A percentile compares a stretch with the other conserved stretches of the same genome.
Evolutionary conservation across 257 asterid species (phyloP).

Genomic region (Petunia secreta): DNA sequence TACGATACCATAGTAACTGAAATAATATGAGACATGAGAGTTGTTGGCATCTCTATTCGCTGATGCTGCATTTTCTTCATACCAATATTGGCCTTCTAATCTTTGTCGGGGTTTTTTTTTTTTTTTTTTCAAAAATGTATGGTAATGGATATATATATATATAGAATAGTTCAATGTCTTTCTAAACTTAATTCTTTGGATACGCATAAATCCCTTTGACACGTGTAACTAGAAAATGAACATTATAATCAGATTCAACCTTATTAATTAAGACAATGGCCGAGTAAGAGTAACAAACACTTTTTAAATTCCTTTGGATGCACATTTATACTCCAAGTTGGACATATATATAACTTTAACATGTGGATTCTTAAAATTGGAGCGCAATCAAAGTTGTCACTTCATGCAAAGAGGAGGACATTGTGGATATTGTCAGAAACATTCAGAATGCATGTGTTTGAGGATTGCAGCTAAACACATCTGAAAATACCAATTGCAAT

Average conservation of each 20-base stretch:
- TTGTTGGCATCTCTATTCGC: not conserved
- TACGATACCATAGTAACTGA: not conserved
- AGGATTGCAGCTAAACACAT: not conserved
- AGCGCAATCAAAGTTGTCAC: not conserved
- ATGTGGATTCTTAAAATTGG: not conserved
- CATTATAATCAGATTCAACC: no score
- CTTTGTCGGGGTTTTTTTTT: not conserved
- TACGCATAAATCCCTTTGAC: not conserved
- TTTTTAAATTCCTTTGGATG: not conserved
- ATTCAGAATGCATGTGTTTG: not conserved
- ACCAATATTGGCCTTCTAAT: not conserved
- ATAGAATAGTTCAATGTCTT: not conserved
- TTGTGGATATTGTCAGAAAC: constrained; percentile 21
- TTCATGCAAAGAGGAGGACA: constrained; percentile 18
- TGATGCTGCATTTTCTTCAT: not conserved
- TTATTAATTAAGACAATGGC: no score
- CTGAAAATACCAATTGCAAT: not conserved
- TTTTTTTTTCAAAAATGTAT: not conserved
- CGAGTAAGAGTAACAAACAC: not conserved
- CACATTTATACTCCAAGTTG: not conserved
- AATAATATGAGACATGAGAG: not conserved
- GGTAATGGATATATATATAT: not conserved
- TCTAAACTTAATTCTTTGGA: not conserved
- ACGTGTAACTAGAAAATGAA: not conserved
- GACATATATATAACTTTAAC: not conserved